Base-by-base conservation (phyloP, 2,329 filamentous ascomycete species). In the Incumbomyces lentus region DNA sequence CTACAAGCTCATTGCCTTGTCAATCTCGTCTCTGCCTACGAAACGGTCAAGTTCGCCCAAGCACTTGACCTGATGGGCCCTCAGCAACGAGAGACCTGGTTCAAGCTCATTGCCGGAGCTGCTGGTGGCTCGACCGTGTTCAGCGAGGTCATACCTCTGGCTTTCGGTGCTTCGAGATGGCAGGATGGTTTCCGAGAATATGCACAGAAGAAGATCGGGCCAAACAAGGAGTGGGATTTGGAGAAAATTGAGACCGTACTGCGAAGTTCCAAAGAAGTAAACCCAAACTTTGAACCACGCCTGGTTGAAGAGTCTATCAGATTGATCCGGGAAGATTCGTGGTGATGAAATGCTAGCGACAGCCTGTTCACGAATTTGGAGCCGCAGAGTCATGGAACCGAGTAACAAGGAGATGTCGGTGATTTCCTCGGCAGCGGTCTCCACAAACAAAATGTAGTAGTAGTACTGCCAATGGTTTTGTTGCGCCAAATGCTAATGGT, bases 51-150 rank as follows among this genome's bases (percentile, higher is more conserved):
- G n/a, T 56, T 56, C 40, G 54, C 54, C 22, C 44, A 49, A 33
- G 51, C 54, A 11, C 44, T 55, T 18, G 53, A 55, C 34, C 42
- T 55, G 13, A 51, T 51, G 44, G 43, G 47, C 11, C 44, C 48
- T 3, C 46, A 54, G 43, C 55, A 57, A 38, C 49, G 48, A 36
- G 48, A 52, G 18, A 54, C 50, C 42, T 55, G 55, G 52, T 55
- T 53, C 39, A 52, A 42, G 36, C 49, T 57, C 37, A 57, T 57
- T 38, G 43, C 55, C 16, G 55, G 55, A 22, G 55, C 55, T 12
- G 55, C 55, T 10, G 55, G 55, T 39, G 55, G 50, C 18, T 52
- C 47, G 45, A 53, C 53, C 34, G 47, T 55, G 34, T 57, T 57
- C 41, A 50, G 51, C 22, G 53, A 55, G 22, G 50, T 55, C n/a